A percentile compares a stretch with the other conserved stretches of the same genome.
These are phyloP conservation scores for Botrytis hyacinthi DNA, from an alignment of 2,329 filamentous ascomycete species.

Conservation along the genomic window DNA sequence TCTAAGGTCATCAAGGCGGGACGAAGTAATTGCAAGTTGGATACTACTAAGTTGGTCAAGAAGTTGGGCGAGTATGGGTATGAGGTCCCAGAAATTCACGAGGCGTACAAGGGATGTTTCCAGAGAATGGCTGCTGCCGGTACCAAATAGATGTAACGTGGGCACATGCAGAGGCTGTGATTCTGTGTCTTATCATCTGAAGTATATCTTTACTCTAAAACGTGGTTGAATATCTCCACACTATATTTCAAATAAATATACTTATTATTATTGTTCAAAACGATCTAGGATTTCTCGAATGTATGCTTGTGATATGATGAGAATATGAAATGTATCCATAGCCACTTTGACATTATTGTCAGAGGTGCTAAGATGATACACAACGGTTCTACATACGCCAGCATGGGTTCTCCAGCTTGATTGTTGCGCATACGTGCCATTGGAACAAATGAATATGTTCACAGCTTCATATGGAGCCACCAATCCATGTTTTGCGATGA, in stretches of 20 bases:
- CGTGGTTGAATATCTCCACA: neutral
- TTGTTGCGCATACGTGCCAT: neutral
- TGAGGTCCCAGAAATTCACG: conserved; percentile 59
- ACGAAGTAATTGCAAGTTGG: conserved; percentile 64
- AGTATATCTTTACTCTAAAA: neutral
- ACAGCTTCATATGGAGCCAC: neutral
- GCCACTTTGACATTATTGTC: neutral
- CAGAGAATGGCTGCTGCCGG: conserved; percentile 60
- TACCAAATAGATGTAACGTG: conserved; percentile 43
- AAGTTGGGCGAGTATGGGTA: conserved; percentile 60
- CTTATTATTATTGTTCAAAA: neutral
- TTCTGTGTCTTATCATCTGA: conserved; percentile 6
- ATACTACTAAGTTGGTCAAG: conserved; percentile 58
- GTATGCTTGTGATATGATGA: neutral
- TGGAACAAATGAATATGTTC: neutral
- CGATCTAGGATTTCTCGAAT: neutral
- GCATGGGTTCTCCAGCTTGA: neutral
- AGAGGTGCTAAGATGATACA: neutral
- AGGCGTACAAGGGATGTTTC: conserved; percentile 61
- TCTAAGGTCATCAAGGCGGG: conserved; percentile 65
- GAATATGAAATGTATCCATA: no score
- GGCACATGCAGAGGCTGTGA: conserved; percentile 22
- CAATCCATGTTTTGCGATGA: neutral
- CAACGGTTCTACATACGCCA: neutral
- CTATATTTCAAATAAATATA: neutral